Conservation (phyloP, 805 yeast genomes). For the Cyberlindnera misumaiensis region DNA sequence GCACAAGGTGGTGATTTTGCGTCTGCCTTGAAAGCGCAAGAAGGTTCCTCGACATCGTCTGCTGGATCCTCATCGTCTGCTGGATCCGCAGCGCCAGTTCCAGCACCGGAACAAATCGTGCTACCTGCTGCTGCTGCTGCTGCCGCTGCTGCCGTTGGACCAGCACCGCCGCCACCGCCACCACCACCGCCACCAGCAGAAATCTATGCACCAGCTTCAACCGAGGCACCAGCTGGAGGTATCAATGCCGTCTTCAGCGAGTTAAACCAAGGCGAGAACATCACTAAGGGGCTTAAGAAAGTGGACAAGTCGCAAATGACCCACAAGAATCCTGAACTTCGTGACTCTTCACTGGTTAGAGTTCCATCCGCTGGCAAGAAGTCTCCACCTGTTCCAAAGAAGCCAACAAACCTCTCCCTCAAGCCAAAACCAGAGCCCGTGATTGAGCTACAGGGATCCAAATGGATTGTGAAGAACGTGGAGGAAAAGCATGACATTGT, state of each 20-base stretch:
- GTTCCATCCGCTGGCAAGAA: slow-evolving; percentile 31
- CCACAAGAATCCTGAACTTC: slow-evolving; percentile 81
- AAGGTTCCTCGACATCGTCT: slow-evolving; percentile 22
- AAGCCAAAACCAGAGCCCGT: slow-evolving; percentile 51
- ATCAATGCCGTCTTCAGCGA: slow-evolving; percentile 90
- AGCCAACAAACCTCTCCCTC: slow-evolving; percentile 55
- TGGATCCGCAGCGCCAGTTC: slow-evolving; percentile 53
- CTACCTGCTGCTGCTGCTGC: slow-evolving; percentile 23
- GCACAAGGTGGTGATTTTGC: slow-evolving; percentile 51
- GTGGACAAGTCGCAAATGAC: slow-evolving; percentile 93
- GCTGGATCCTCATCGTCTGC: slow-evolving; percentile 30
- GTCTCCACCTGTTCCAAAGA: slow-evolving; percentile 69
- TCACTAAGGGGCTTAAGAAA: slow-evolving; percentile 82
- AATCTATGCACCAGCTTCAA: slow-evolving; percentile 39
- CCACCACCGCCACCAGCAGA: slow-evolving; percentile 92
- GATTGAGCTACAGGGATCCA: slow-evolving; percentile 75
- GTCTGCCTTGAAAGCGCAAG: slow-evolving; percentile 35
- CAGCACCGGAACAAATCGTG: slow-evolving; percentile 89
- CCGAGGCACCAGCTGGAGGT: slow-evolving; percentile 24
- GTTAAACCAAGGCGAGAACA: slow-evolving; percentile 74
- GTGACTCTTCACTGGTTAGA: slow-evolving; percentile 47
- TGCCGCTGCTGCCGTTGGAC: slow-evolving; percentile 1
- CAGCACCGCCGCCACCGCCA: slow-evolving; percentile 97
- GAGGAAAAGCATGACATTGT: slow-evolving; percentile 55
- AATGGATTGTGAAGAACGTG: slow-evolving; percentile 84